A percentile compares a stretch with the other conserved stretches of the same genome.
Evolutionary conservation across 257 asterid species (phyloP).

Genomic region (Leonotis leonurus): DNA sequence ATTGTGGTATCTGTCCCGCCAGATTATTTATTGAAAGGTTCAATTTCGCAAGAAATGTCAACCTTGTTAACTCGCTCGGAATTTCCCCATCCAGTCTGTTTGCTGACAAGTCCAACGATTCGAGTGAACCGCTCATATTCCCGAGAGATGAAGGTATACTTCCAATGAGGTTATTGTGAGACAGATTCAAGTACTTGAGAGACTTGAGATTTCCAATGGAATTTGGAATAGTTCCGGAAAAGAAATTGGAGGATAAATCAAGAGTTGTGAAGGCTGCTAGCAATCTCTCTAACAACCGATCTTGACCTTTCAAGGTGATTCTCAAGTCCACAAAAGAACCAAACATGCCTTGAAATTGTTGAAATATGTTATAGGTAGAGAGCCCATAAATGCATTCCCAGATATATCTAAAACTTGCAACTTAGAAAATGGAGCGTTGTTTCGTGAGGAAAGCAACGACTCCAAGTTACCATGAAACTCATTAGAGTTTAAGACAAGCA

Average conservation of each 20-base stretch:
- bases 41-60: constrained; percentile 4
- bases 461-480: constrained; percentile 19
- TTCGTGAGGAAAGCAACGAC: neutral
- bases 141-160: constrained; percentile 7
- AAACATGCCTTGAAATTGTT: neutral
- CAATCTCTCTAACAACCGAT: neutral
- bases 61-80: neutral
- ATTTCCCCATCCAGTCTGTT: constrained; percentile 14
- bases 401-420: constrained; percentile 20
- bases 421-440: constrained; percentile 9
- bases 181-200: constrained; percentile 1
- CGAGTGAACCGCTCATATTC: constrained; percentile 4
- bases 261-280: neutral
- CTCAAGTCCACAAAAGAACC: neutral
- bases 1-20: neutral
- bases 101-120: constrained; percentile 15
- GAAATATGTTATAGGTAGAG: constrained; percentile 11
- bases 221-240: constrained; percentile 6
- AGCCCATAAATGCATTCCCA: constrained; percentile 17
- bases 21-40: constrained; percentile 16
- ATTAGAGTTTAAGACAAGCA: constrained; percentile 20
- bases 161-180: constrained; percentile 2
- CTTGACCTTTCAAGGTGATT: neutral
- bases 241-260: constrained; percentile 17
- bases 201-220: constrained; percentile 1